Evolutionary conservation across 2,329 filamentous ascomycete genomes (phyloP), one percentile per base, ranked within the genome.

Genomic region (Cytospora schulzeri): DNA sequence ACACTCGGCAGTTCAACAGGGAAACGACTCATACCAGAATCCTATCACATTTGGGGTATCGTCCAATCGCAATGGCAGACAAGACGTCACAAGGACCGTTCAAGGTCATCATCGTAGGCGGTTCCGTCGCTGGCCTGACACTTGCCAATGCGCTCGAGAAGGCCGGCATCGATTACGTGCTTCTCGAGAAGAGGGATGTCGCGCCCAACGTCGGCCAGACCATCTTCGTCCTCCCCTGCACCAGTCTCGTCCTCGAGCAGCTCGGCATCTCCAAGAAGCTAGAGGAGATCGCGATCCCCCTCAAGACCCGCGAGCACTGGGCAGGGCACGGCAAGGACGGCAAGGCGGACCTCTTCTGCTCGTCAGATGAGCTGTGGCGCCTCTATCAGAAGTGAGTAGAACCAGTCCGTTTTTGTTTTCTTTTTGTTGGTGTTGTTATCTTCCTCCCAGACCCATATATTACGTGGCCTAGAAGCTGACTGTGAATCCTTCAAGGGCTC

Each of bases 211-310:
- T 79, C 0, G 83, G 84, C 0, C 82, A 81, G 0, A 78, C 76
- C 4, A 81, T 86, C 31, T 80, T 75, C 1, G 67, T 85, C 0
- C 66, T 76, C 0, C 74, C 82, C 0, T 75, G 80, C 22, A 79
- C 79, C 0, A 63, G 72, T 4, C 74, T 78, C 0, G 79, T 85
- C 8, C 69, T 85, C 0, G 82, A 85, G 58, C 84, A 86, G 69
- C 69, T 86, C 0, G 82, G 80, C 1, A 28, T 57, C 24, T 17
- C 38, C 55, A 22, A 57, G 14, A 29, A 7, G 24, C 28, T 57
- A 15, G 24, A 57, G 9, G 24, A 48, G 26, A 19, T 57, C 11
- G 41, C 35, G 24, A 45, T 45, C 15, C 55, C 55, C 7, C n/a
- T 57, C 15, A 29, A 29, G 15, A 48, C n/a, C 12, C 35, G 55